Evolutionary conservation across 225 moss, liverwort and hornwort genomes (phyloP), one percentile per base, ranked within the genome.

Genomic region (Takakia lepidozioides): DNA sequence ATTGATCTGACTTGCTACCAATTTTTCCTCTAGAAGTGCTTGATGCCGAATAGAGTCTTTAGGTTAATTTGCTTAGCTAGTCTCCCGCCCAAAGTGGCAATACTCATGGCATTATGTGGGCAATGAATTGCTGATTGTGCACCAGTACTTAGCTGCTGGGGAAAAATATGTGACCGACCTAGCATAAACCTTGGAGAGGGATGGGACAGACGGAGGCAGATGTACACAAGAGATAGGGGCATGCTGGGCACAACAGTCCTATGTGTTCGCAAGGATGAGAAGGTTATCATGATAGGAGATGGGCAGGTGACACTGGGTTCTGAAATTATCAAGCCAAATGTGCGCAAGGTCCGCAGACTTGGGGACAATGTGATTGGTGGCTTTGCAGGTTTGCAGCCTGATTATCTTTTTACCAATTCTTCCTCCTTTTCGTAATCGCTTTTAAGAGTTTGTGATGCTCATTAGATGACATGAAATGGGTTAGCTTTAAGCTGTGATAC

Each of bases 241-340:
- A 87, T 92, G 87, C 69, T 87, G 20, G 87, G 90, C 49, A 90
- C 93, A 51, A 90, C 90, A 27, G 78, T 95, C 28, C 61, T 90
- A 19, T 90, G 93, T 61, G 82, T 85, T 39, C 82, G 78, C 52
- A 95, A 87, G 70, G 84, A 73, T 49, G 56, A 80, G 46, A 82
- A 82, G 59, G 86, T 90, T 25, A 82, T 95, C 24, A 81, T 90
- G 16, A 87, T 90, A 35, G 86, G 89, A 64, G 93, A 90, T 62
- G 89, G 93, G 25, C 86, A 95, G 70, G 93, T 86, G 8, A 95
- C 84, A 17, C 66, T 84, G 38, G 88, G 89, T 41, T 54, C 86
- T 48, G 86, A 89, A 66, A 86, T 89, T 14, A 86, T 89, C 60
- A 93, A 93, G 66, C 89, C 93, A 8, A 93, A 89, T 61, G 93